Conservation (phyloP, 2,329 filamentous ascomycete species). For the Calonectria multiphialidica region DNA sequence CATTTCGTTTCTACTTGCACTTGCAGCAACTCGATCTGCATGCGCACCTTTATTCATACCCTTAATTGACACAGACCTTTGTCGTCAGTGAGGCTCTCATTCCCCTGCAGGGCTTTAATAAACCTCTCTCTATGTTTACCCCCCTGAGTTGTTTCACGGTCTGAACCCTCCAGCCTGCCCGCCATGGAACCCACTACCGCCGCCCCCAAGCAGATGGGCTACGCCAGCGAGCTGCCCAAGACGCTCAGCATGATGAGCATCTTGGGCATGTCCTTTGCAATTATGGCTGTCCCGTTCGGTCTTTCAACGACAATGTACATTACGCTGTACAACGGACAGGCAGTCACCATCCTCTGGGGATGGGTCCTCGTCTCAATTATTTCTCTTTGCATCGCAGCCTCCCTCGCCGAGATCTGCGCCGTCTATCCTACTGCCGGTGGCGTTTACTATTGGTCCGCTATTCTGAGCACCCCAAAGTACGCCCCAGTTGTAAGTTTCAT, state of each 20-base stretch:
- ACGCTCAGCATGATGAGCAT: conserved; percentile 62
- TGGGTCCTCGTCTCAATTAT: conserved; percentile 72
- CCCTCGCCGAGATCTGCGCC: conserved; percentile 78
- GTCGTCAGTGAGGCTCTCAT: background rate
- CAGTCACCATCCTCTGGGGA: conserved; percentile 81
- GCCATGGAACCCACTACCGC: conserved; percentile 28
- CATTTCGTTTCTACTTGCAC: conserved; percentile 12
- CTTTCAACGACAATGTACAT: conserved; percentile 60
- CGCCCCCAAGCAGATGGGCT: conserved; percentile 51
- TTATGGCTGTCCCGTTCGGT: conserved; percentile 63
- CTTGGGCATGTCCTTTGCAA: conserved; percentile 61
- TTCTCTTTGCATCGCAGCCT: conserved; percentile 78
- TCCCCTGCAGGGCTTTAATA: background rate
- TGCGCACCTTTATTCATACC: conserved; percentile 16
- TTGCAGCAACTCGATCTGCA: conserved; percentile 19
- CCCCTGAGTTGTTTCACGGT: background rate
- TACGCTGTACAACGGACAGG: conserved; percentile 75
- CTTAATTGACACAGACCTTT: background rate
- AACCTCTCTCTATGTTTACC: background rate
- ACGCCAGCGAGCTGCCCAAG: conserved; percentile 61
- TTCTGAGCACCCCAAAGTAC: conserved; percentile 71
- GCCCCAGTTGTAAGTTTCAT: conserved; percentile 75
- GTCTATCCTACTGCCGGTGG: conserved; percentile 71
- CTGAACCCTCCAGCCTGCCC: background rate
- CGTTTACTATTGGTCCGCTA: conserved; percentile 80